A percentile compares a stretch with the other conserved stretches of the same genome.
phyloP scores from a whole-genome alignment of 768 basidiomycete species.

The Suillus fuscotomentosus region DNA sequence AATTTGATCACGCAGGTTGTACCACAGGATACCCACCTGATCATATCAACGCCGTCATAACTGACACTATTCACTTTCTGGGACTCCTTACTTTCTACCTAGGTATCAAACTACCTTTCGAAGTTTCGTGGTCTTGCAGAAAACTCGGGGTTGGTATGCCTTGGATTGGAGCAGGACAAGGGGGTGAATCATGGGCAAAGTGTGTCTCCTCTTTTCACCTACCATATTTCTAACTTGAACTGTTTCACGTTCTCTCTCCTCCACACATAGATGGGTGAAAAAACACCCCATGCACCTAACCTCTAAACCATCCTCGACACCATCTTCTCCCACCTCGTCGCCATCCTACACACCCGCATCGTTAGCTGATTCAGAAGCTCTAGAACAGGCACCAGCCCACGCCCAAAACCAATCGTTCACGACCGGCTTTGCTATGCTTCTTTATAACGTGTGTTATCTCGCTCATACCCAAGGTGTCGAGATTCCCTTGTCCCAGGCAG shows the following conservation, averaged over 20 bases:
- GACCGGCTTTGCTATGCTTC: constrained; percentile 79
- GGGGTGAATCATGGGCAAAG: constrained; percentile 71
- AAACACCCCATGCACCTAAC: constrained; percentile 70
- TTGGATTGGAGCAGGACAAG: constrained; percentile 70
- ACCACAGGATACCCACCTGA: constrained; percentile 73
- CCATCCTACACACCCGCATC: constrained; percentile 10
- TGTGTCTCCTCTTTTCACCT: constrained; percentile 23
- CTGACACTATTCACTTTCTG: constrained; percentile 72
- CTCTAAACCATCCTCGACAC: constrained; percentile 35
- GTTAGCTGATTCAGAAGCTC: constrained; percentile 25
- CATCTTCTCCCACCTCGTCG: constrained; percentile 23
- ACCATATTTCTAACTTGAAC: neutral
- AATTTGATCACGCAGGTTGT: neutral
- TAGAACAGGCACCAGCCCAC: constrained; percentile 17
- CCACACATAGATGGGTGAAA: constrained; percentile 52
- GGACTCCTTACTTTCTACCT: constrained; percentile 79
- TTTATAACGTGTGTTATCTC: constrained; percentile 83
- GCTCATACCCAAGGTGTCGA: constrained; percentile 76
- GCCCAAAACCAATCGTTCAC: constrained; percentile 56
- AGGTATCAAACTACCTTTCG: constrained; percentile 81
- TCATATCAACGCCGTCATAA: constrained; percentile 84
- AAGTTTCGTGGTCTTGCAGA: constrained; percentile 66
- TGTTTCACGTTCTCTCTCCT: neutral
- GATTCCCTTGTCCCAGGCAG: constrained; percentile 73
- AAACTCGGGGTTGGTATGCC: constrained; percentile 74